Percentiles rank a stretch among this genome's conserved stretches.
Evolutionary conservation across 306 rosid genomes (phyloP).

Genomic region (Ochetophila trinervis): DNA sequence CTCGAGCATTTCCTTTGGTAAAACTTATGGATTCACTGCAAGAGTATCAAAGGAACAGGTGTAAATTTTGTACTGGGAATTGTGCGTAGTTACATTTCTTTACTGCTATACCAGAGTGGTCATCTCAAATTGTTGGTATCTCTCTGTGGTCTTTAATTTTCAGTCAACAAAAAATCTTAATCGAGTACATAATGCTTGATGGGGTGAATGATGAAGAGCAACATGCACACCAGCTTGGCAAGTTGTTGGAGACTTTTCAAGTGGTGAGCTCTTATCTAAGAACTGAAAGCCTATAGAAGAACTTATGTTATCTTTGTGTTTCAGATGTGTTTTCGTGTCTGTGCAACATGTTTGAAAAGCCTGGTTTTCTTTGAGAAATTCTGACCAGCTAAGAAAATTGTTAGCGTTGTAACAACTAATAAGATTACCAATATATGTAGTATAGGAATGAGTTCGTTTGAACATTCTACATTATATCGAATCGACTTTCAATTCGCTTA

Average conservation of each 20-base stretch:
- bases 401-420: too few relatives aligned
- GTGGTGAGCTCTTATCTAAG: constrained; percentile 56
- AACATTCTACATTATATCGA: too few relatives aligned
- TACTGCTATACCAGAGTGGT: not conserved
- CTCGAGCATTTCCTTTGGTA: constrained; percentile 89
- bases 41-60: constrained; percentile 80
- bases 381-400: too few relatives aligned
- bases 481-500: too few relatives aligned
- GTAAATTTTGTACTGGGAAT: constrained; percentile 1
- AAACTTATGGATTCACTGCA: constrained; percentile 83
- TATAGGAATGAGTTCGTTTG: too few relatives aligned
- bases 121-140: constrained; percentile 12
- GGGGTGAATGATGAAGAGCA: constrained; percentile 91
- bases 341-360: not conserved
- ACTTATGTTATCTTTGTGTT: not conserved
- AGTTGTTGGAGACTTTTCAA: constrained; percentile 73
- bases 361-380: too few relatives aligned
- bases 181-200: constrained; percentile 97
- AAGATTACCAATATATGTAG: too few relatives aligned
- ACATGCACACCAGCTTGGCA: constrained; percentile 85
- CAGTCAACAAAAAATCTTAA: constrained; percentile 87
- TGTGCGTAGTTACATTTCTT: not conserved
- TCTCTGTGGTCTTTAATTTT: constrained; percentile 13
- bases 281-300: constrained; percentile 7
- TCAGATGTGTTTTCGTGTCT: not conserved